These are phyloP conservation scores for Syncephalis plumigaleata DNA, from an alignment of 371 early-diverging fungal species.

Conservation along the genomic window DNA sequence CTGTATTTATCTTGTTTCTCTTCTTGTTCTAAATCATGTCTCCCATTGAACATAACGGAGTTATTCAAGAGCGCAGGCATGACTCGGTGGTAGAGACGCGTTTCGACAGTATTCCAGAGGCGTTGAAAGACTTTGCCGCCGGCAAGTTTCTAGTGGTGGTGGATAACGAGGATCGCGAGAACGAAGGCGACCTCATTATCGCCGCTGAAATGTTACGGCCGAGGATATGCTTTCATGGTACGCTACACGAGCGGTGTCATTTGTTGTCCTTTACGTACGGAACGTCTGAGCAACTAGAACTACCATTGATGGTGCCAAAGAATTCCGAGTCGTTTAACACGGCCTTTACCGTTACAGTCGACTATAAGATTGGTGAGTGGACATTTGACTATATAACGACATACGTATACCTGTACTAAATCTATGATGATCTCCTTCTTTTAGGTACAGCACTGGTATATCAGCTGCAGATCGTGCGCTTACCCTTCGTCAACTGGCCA, in stretches of 20 bases:
- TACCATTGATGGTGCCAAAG: conserved; percentile 86
- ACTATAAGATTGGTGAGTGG: conserved; percentile 43
- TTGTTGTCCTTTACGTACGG: conserved; percentile 65
- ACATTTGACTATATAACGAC: too few relatives aligned
- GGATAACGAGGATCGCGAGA: conserved; percentile 94
- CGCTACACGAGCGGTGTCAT: conserved; percentile 84
- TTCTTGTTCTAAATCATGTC: too few relatives aligned
- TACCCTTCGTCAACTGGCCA: conserved; percentile 63
- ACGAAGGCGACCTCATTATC: conserved; percentile 93
- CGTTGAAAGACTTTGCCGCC: conserved; percentile 47
- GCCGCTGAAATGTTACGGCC: conserved; percentile 78
- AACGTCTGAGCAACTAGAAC: conserved; percentile 52
- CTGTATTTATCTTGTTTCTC: too few relatives aligned
- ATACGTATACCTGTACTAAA: too few relatives aligned
- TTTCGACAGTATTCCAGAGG: conserved; percentile 59
- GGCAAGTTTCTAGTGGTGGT: conserved; percentile 83
- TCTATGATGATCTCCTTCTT: too few relatives aligned
- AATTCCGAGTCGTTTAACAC: conserved; percentile 82
- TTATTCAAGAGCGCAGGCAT: too few relatives aligned
- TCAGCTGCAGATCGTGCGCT: conserved; percentile 78
- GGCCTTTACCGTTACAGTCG: conserved; percentile 84
- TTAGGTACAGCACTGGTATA: conserved; percentile 82
- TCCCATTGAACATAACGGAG: too few relatives aligned
- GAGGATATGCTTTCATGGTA: conserved; percentile 86
- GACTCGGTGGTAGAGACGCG: background rate